Evolutionary conservation across 129 eudicot genomes (phyloP), one percentile per base, ranked within the genome.

Genomic region (Mikania micrantha): DNA sequence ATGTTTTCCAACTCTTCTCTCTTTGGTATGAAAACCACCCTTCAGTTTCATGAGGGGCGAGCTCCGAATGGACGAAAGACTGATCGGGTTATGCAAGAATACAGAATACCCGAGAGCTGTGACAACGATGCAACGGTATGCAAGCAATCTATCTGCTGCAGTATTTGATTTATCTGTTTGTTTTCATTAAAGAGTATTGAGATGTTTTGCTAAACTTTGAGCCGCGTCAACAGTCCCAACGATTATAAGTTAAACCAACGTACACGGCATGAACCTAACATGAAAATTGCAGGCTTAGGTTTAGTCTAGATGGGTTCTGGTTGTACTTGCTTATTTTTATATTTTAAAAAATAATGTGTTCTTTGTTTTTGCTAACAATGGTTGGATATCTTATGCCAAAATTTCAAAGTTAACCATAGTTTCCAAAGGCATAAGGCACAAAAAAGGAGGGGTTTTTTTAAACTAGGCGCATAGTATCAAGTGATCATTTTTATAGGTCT

Each of bases 61-160:
- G 67, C 66, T 20, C 75, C 83, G 56, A 25, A 72, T 21, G 82
- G 32, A 54, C 74, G 48, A 47, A 68, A 56, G 79, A 90, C 92
- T 32, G 74, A 82, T 58, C 87, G 91, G 91, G 61, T 85, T 54
- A 85, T 87, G 89, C 92, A 82, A 74, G 95, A 90, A 78, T 90
- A 87, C 65, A 62, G 42, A 63, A 73, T 90, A 62, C 77, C 81
- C 6, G 76, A 48, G 4, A 78, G 76, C 9, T 78, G 58, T 27
- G 58, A 71, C 45, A 49, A 48, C 48, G 50, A 68, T 29, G 22
- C 60, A 19, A 73, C 64, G 88, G 96, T 89, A 77, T 34, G 25
- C 29, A 4, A 2, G 7, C 12, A 20, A 38, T 28, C 60, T 35
- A 19, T 49, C 20, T 44, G 19, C 15, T 22, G 17, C 10, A 50